Percentiles rank a stretch among this genome's conserved stretches.
Conservation (phyloP, 768 basidiomycete genomes). For the Podaxis sp. region DNA sequence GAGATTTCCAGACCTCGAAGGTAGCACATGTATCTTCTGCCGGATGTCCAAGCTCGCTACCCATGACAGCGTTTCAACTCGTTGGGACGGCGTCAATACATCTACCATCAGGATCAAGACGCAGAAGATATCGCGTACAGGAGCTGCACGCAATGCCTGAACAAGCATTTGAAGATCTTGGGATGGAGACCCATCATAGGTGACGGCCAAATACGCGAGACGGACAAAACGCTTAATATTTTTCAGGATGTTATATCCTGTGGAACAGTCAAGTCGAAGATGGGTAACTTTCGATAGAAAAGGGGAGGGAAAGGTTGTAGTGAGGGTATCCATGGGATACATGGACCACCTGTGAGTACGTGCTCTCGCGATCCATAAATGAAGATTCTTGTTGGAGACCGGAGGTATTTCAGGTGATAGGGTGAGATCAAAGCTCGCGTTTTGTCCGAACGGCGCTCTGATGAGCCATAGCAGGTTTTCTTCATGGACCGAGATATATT, state of each 20-base stretch:
- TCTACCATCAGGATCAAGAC: constrained; percentile 23
- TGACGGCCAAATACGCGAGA: constrained; percentile 24
- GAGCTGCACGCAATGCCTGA: constrained; percentile 15
- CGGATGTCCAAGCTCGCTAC: constrained; percentile 10
- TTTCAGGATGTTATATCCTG: constrained; percentile 17
- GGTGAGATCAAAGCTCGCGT: constrained; percentile 1
- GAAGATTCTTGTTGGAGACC: constrained; percentile 13
- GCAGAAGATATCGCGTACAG: constrained; percentile 11
- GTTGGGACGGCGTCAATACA: constrained; percentile 7
- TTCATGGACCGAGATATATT: constrained; percentile 19
- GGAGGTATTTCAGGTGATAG: neutral
- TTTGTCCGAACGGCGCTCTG: neutral
- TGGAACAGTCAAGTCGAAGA: constrained; percentile 19
- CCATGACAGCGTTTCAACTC: constrained; percentile 19
- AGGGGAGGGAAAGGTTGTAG: constrained; percentile 10
- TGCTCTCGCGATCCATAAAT: constrained; percentile 18
- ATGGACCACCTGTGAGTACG: constrained; percentile 16
- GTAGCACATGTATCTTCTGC: constrained; percentile 16
- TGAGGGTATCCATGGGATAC: neutral
- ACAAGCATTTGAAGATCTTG: constrained; percentile 17
- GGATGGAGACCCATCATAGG: constrained; percentile 18
- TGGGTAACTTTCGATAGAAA: constrained; percentile 24
- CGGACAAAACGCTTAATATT: constrained; percentile 20
- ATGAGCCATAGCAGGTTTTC: constrained; percentile 25
- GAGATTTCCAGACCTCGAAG: constrained; percentile 15